phyloP scores from a whole-genome alignment of 306 rosid species.

The Delonix regia region DNA sequence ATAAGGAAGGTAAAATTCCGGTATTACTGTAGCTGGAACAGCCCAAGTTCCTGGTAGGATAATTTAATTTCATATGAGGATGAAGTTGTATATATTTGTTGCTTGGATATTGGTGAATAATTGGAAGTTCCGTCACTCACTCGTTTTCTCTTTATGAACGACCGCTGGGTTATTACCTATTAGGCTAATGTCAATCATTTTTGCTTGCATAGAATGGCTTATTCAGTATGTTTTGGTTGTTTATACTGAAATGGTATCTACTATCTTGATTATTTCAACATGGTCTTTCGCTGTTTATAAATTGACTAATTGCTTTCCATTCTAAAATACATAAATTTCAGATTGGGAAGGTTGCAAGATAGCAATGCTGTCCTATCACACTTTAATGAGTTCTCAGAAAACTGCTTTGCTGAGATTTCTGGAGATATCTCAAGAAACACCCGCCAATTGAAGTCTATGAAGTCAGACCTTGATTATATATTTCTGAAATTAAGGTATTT shows the following conservation, averaged over 20 bases:
- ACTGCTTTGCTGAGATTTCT: conserved; percentile 72
- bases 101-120: neutral
- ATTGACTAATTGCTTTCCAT: neutral
- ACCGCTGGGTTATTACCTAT: neutral
- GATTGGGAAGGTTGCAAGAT: conserved; percentile 97
- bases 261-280: neutral
- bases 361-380: conserved; percentile 89
- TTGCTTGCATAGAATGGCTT: neutral
- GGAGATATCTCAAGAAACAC: conserved; percentile 73
- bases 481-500: conserved; percentile 85
- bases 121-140: neutral
- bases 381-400: conserved; percentile 83
- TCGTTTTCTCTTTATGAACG: neutral
- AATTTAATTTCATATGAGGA: no score
- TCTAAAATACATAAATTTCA: conserved; percentile 32
- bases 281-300: neutral
- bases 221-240: neutral
- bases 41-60: neutral
- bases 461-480: conserved; percentile 86
- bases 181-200: neutral
- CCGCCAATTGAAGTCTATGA: conserved; percentile 69
- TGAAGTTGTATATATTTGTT: neutral
- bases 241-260: neutral
- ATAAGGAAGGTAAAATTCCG: neutral
- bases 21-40: neutral